Evolutionary conservation across 805 yeast species (phyloP), one percentile per base, ranked within the genome.

Genomic region (Pichia heedii): DNA sequence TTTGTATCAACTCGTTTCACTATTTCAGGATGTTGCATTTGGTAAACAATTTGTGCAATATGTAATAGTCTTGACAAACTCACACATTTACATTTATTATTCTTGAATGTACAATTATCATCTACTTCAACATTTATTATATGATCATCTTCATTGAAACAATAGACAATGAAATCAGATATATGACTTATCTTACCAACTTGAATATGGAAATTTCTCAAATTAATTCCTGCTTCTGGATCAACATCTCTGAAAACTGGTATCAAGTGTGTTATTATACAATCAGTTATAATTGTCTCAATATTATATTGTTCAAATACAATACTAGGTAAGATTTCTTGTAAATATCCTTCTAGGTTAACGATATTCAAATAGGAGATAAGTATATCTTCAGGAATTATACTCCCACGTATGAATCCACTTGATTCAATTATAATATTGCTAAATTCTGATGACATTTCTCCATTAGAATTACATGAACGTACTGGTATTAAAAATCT

Each of bases 151-250:
- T 37, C 21, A 47, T 73, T 68, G 48, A 78, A 69, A 49, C 87
- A 75, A 58, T 88, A 90, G n/a, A 89, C 76, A 6, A 86, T 66
- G 40, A 87, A 74, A 55, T 85, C 94, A 0, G 93, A 72, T 10
- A 87, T 68, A 22, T 77, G 68, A 29, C 93, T 83, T 47, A 81
- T 66, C 56, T 87, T 88, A n/a, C 87, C 73, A 18, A 79, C 83
- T 62, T 90, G 97, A 44, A 84, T 77, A 56, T 84, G 87, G 61
- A 88, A 89, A 56, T 89, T 85, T 49, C 97, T 72, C 43, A 88
- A 70, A 4, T 86, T 77, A 6, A 85, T 79, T 4, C 95, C 93
- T 36, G 73, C 68, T 44, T 70, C 76, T 15, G 88, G 90, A 51
- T 83, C 89, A 53, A 79, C 57, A 45, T 74, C 68, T 40, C 71